Percentiles rank a stretch among this genome's conserved stretches.
These are phyloP conservation scores for Dactylonectria estremocensis DNA, from an alignment of 2,329 filamentous ascomycete species.

Conservation along the genomic window DNA sequence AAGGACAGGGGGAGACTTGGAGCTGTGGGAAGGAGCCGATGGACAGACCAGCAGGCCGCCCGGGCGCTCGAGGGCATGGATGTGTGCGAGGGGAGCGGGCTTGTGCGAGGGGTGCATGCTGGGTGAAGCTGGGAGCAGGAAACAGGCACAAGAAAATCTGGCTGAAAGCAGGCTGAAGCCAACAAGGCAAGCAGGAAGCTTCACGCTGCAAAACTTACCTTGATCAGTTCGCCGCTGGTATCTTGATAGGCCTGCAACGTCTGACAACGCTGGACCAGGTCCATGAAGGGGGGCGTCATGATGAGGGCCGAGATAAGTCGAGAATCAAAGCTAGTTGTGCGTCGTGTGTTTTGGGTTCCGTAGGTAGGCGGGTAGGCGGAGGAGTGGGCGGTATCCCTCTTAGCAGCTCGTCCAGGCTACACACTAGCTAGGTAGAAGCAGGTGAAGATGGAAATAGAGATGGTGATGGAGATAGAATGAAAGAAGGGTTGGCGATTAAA, in stretches of 20 bases:
- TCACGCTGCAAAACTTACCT: conserved; percentile 56
- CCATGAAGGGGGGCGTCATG: conserved; percentile 55
- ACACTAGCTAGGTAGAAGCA: too few relatives aligned
- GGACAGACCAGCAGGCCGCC: not conserved
- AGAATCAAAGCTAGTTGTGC: conserved; percentile 1
- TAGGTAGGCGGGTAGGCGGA: not conserved
- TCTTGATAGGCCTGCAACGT: conserved; percentile 59
- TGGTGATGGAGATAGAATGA: not conserved
- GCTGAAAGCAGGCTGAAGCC: conserved; percentile 11
- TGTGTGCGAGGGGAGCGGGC: not conserved
- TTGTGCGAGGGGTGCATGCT: conserved; percentile 2
- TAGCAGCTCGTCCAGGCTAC: not conserved
- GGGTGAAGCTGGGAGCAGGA: conserved; percentile 12
- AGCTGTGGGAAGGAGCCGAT: not conserved
- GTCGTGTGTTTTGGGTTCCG: not conserved
- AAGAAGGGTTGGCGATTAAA: not conserved
- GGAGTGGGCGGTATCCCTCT: not conserved
- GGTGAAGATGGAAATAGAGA: not conserved
- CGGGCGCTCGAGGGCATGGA: not conserved
- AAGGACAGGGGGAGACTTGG: not conserved
- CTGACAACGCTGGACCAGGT: conserved; percentile 65
- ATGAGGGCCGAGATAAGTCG: conserved; percentile 27
- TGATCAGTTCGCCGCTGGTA: conserved; percentile 62
- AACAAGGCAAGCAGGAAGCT: not conserved
- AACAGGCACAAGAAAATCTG: too few relatives aligned